Conservation (phyloP, 495 filamentous ascomycete species). For the Talaromyces ruber region DNA sequence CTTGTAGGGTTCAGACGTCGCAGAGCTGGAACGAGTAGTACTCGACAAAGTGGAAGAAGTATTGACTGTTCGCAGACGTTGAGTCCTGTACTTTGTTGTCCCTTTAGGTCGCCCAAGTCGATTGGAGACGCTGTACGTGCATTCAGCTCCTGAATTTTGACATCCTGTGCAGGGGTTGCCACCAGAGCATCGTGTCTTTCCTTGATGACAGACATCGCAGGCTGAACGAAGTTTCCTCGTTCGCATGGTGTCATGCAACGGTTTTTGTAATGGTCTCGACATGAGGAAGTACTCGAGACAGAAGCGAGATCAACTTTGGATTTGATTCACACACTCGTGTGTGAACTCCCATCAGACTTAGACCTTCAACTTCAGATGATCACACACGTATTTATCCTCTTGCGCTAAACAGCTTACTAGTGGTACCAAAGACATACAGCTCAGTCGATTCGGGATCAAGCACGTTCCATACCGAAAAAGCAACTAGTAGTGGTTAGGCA, state of each 20-base stretch:
- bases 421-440: too few species aligned
- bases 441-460: too few species aligned
- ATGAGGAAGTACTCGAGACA: neutral
- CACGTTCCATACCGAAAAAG: neutral
- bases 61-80: neutral
- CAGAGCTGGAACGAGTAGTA: neutral
- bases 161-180: neutral
- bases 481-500: too few species aligned
- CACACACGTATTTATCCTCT: too few species aligned
- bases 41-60: neutral
- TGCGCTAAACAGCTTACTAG: too few species aligned
- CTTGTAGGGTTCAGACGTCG: neutral
- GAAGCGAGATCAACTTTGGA: neutral
- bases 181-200: neutral
- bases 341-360: too few species aligned
- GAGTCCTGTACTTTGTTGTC: neutral
- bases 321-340: neutral
- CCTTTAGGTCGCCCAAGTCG: neutral
- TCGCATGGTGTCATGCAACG: neutral
- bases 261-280: neutral
- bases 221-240: neutral
- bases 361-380: too few species aligned
- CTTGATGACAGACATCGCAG: neutral
- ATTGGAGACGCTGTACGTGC: neutral
- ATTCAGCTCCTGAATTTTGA: neutral